Evolutionary conservation across 805 yeast genomes (phyloP).

Genomic region (Cyberlindnera nakhonratchasimensis): DNA sequence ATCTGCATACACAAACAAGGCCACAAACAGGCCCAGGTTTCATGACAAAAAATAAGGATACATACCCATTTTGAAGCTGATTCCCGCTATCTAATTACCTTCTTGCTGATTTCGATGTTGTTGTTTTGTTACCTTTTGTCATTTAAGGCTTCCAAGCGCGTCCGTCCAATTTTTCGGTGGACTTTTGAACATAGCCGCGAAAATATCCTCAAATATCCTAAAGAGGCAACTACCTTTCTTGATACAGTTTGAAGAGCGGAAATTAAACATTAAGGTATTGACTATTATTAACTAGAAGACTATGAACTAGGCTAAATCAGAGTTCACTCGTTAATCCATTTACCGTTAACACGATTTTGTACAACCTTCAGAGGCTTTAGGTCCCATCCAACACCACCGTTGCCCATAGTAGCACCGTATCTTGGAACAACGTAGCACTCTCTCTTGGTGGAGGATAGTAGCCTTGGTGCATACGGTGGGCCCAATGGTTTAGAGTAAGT

Average conservation of each 20-base stretch:
- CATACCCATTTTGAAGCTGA: conserved; percentile 11
- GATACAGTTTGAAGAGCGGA: too few species aligned
- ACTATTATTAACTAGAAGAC: too few species aligned
- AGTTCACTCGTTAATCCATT: conserved; percentile 50
- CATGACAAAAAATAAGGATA: background rate
- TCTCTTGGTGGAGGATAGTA: conserved; percentile 60
- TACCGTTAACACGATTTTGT: conserved; percentile 64
- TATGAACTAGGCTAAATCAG: background rate
- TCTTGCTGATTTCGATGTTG: background rate
- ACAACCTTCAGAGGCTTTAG: conserved; percentile 73
- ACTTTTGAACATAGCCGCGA: background rate
- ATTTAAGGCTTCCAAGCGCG: background rate
- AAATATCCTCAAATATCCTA: background rate
- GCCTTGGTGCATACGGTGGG: conserved; percentile 81
- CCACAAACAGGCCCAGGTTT: too few species aligned
- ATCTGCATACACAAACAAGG: too few species aligned
- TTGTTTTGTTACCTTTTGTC: background rate
- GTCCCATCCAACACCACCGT: conserved; percentile 91
- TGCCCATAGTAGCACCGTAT: conserved; percentile 78
- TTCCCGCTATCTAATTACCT: conserved; percentile 7
- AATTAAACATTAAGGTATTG: too few species aligned
- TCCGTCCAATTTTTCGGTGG: background rate
- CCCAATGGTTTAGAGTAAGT: conserved; percentile 91
- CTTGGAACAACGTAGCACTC: conserved; percentile 91
- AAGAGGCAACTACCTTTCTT: background rate